Percentiles rank a stretch among this genome's conserved stretches.
phyloP scores from a whole-genome alignment of 2,329 filamentous ascomycete genomes.

The Penicillium sp. region DNA sequence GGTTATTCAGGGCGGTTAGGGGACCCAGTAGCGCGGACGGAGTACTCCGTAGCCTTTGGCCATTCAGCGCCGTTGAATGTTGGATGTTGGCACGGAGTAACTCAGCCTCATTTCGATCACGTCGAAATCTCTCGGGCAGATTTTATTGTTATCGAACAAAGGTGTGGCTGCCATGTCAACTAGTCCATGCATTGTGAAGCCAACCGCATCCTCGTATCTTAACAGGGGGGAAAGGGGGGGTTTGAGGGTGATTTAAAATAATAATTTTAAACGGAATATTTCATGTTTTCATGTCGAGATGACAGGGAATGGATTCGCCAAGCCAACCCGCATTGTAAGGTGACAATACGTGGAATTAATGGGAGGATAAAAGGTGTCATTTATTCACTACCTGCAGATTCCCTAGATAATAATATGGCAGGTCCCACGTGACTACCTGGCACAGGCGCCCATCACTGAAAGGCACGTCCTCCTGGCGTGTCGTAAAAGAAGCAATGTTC shows the following conservation, averaged over 20 bases:
- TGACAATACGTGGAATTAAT: no score
- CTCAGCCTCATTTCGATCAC: background rate
- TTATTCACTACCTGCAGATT: no score
- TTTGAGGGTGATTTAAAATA: background rate
- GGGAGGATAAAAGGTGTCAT: no score
- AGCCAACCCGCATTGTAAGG: no score
- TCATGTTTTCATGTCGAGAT: background rate
- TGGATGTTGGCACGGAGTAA: background rate
- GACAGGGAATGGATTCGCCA: slow-evolving; percentile 7
- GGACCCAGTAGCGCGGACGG: background rate
- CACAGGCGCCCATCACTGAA: no score
- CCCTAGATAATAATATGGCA: no score
- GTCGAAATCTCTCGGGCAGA: background rate
- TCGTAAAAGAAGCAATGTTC: no score
- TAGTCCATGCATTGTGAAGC: slow-evolving; percentile 9
- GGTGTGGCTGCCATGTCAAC: slow-evolving; percentile 1
- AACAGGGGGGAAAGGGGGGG: background rate
- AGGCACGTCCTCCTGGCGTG: no score
- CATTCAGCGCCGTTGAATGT: background rate
- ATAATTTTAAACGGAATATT: background rate
- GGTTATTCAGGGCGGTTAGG: background rate
- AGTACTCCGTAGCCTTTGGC: no score
- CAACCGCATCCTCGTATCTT: slow-evolving; percentile 16
- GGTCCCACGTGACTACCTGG: no score
- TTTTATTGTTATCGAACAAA: background rate